Base-by-base conservation (phyloP, 2,329 filamentous ascomycete species). In the Phialophora verrucosa region DNA sequence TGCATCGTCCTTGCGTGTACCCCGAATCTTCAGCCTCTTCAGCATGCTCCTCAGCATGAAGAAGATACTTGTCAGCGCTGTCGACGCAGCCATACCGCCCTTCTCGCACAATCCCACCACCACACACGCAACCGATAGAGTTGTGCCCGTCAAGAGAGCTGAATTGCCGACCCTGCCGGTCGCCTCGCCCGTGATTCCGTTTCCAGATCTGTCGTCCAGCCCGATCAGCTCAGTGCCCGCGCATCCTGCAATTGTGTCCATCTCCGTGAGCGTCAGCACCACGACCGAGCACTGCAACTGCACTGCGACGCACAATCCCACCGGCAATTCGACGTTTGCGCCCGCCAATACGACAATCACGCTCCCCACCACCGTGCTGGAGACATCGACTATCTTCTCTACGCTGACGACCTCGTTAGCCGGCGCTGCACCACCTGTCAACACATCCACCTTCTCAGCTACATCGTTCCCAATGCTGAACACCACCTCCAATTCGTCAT, bases 1-100 rank as follows among this genome's bases (percentile, higher is more conserved):
- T 8, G 59, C 59, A 62, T 31, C 50, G n/a, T 62, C 59, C 5
- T 10, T 62, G 50, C 59, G 50, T 11, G 25, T 31, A 6, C 59
- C 59, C 17, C 11, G 10, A 25, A 29, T 56, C 50, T 62, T 62
- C 38, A 31, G 50, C n/a, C 50, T 62, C 20, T 17, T 62, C 50
- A 44, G 50, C 20, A 31, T 54, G 29, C 44, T 61, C 20, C 17
- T 53, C 47, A 31, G 44, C 31, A 23, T 44, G 47, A 31, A 27
- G 12, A 25, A 51, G 59, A 54, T 17, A 27, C n/a, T 51, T 1
- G 59, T 42, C 47, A 38, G 31, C 23, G 59, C 47, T 17, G 11
- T 51, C 11, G 25, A 27, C 11, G 4, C 53, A 31, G 23, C 11
- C 12, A 32, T 17, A 4, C 29, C n/a, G 29, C 14, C 20, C 12